Evolutionary conservation across 345 rosid species (phyloP).

Genomic region (Acer yangbiense): DNA sequence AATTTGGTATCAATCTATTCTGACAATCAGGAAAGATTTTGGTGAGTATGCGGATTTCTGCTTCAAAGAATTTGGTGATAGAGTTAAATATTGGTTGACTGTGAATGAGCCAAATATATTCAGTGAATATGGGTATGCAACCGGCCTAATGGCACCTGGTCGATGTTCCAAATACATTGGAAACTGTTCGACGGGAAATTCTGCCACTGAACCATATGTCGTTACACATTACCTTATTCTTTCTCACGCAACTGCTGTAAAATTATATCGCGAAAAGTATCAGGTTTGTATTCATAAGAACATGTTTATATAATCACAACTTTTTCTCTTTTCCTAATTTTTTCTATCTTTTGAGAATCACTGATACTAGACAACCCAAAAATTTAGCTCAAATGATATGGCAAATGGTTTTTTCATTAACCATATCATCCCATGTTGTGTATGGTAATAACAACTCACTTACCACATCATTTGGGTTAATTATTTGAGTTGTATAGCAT

Average conservation of each 20-base stretch:
- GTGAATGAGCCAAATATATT: slow-evolving; percentile 28
- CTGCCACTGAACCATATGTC: slow-evolving; percentile 43
- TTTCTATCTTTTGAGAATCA: too few relatives aligned
- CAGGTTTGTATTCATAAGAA: slow-evolving; percentile 24
- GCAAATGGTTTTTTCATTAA: too few relatives aligned
- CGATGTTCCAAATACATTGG: slow-evolving; percentile 43
- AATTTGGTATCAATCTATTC: too few relatives aligned
- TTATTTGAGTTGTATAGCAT: too few relatives aligned
- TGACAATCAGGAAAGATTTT: slow-evolving; percentile 19
- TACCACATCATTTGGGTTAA: too few relatives aligned
- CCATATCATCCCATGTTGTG: too few relatives aligned
- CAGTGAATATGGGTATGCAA: slow-evolving; percentile 22
- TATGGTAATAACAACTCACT: too few relatives aligned
- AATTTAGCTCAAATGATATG: too few relatives aligned
- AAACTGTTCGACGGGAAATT: slow-evolving; percentile 40
- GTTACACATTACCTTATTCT: slow-evolving; percentile 39
- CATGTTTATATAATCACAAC: neutral
- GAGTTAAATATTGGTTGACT: slow-evolving; percentile 36
- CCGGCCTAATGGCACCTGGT: slow-evolving; percentile 37
- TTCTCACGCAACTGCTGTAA: slow-evolving; percentile 32
- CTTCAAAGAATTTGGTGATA: slow-evolving; percentile 34
- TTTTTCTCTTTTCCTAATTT: neutral
- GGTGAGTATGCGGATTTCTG: slow-evolving; percentile 28
- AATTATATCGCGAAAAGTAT: slow-evolving; percentile 22
- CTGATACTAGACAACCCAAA: too few relatives aligned